phyloP scores from a whole-genome alignment of 2,329 filamentous ascomycete genomes.

The Fusarium setosum region DNA sequence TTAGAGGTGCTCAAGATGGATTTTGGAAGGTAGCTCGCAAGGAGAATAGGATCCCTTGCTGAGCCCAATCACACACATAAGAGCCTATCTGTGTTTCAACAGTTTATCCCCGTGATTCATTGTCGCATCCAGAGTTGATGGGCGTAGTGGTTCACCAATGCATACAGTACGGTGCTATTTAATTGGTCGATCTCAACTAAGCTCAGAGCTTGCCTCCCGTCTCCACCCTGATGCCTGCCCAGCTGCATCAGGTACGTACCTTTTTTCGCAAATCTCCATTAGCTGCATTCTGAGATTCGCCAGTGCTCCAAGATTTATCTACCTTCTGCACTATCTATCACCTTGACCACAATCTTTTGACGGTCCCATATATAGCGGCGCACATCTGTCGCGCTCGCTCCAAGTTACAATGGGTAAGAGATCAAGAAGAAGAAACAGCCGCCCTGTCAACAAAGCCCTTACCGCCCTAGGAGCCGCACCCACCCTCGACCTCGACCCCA shows the following conservation, averaged over 20 bases:
- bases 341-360: neutral
- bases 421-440: slow-evolving; percentile 28
- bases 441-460: slow-evolving; percentile 26
- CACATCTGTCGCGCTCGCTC: slow-evolving; percentile 18
- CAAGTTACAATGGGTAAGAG: slow-evolving; percentile 41
- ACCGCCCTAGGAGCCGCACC: slow-evolving; percentile 30
- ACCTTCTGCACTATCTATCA: slow-evolving; percentile 9
- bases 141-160: neutral
- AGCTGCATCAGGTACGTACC: slow-evolving; percentile 37
- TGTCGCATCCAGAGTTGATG: neutral
- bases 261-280: slow-evolving; percentile 15
- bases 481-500: slow-evolving; percentile 13
- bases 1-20: slow-evolving; percentile 55
- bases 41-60: neutral
- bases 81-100: neutral
- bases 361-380: slow-evolving; percentile 12
- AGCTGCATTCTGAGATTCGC: slow-evolving; percentile 10
- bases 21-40: slow-evolving; percentile 43
- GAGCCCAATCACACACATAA: neutral
- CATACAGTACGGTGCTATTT: neutral
- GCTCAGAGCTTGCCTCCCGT: too few relatives aligned
- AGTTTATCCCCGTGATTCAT: too few relatives aligned
- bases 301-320: slow-evolving; percentile 5
- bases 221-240: too few relatives aligned
- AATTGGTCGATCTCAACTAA: slow-evolving; percentile 7